Base-by-base conservation (phyloP, 106 monocot genomes). In the Dioscorea zingiberensis region DNA sequence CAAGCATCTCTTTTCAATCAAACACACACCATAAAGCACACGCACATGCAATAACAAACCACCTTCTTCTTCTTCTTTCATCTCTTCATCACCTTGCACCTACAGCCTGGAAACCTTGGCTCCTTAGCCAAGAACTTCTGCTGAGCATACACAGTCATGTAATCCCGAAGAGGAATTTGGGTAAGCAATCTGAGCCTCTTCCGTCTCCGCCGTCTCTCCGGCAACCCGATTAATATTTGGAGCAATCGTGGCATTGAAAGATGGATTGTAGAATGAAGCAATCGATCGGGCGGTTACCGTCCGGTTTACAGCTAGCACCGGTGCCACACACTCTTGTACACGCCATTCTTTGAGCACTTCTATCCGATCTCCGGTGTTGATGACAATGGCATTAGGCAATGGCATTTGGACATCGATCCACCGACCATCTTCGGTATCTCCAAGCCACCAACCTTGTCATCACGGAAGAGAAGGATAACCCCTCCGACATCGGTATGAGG, bases 361-460 rank as follows among this genome's bases (percentile, higher is more conserved):
- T 3, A 93, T 80, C 73, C 87, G 87, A 68, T 93, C 93, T 9
- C 93, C 93, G n/a, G 82, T 93, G 85, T 93, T 93, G 68, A 87
- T 78, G 45, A 93, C 87, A 51, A 93, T 80, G 45, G 93, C 69
- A 57, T 79, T 62, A 25, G 68, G 29, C 59, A 93, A 22, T 0
- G 93, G 87, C 69, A n/a, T n/a, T n/a, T 85, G 75, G 6, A 93
- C 93, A 58, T 93, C 87, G 48, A 93, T 32, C 93, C 93, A 93
- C 21, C 44, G 38, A 24, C 85, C 77, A 64, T 65, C 77, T 49
- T 73, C 44, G 69, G 62, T 47, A 82, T 30, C 65, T 82, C 68
- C 51, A 77, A 77, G 44, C 82, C 82, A 12, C 62, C 55, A 21
- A 82, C 82, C 28, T 26, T 15, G 77, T 82, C 82, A 25, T 82